Evolutionary conservation across 2,329 filamentous ascomycete species (phyloP).

Genomic region (Ophiocordyceps unilateralis): DNA sequence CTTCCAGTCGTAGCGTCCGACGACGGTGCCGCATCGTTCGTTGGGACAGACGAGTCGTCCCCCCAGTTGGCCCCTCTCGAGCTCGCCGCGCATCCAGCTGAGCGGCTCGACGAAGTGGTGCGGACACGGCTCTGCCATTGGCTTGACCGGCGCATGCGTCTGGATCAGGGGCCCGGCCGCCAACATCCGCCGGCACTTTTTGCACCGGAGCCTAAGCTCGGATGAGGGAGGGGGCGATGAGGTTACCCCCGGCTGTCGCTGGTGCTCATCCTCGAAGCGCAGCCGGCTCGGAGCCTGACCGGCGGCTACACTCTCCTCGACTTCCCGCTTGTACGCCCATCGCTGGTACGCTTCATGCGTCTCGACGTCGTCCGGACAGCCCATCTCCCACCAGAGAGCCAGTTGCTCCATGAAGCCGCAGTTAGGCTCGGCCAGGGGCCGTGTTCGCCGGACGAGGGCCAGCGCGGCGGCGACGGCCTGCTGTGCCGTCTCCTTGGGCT

Average conservation of each 20-base stretch:
- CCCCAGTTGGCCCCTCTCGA: constrained; percentile 66
- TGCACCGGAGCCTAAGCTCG: constrained; percentile 47
- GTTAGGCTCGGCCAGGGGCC: constrained; percentile 77
- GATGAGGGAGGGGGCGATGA: not conserved
- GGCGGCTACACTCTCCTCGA: constrained; percentile 43
- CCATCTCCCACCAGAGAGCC: constrained; percentile 74
- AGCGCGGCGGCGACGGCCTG: constrained; percentile 46
- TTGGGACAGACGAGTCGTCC: constrained; percentile 76
- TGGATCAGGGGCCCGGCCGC: constrained; percentile 45
- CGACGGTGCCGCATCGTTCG: constrained; percentile 56
- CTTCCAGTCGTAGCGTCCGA: constrained; percentile 93
- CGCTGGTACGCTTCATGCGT: constrained; percentile 64
- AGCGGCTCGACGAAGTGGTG: constrained; percentile 87
- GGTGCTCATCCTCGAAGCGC: constrained; percentile 61
- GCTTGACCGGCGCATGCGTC: constrained; percentile 28
- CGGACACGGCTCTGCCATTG: constrained; percentile 34
- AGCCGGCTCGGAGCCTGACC: constrained; percentile 70
- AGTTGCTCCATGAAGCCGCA: constrained; percentile 82
- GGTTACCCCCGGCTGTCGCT: not conserved
- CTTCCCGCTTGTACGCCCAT: constrained; percentile 38
- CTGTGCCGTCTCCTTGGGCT: constrained; percentile 16
- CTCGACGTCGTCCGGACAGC: constrained; percentile 50
- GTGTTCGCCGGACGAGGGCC: constrained; percentile 46
- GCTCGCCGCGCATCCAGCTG: constrained; percentile 79
- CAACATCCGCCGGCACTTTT: constrained; percentile 65